phyloP scores from a whole-genome alignment of 495 filamentous ascomycete genomes.

The Lophiotrema nucula region DNA sequence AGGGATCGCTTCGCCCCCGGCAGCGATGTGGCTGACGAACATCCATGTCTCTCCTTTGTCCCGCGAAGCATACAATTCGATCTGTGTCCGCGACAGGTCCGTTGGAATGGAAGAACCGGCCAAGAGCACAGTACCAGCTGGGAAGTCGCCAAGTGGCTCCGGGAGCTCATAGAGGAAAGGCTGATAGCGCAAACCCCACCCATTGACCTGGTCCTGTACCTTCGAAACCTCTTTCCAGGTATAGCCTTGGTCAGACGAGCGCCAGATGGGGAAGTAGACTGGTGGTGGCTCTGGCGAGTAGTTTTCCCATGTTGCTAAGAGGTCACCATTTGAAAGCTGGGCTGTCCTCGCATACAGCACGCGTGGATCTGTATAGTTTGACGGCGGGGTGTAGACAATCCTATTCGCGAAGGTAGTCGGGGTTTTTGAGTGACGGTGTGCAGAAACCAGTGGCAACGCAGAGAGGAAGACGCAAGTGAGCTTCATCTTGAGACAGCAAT shows the following conservation, averaged over 20 bases:
- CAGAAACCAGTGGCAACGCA: not conserved
- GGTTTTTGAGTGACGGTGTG: not conserved
- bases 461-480: conserved; percentile 4
- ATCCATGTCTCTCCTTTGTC: conserved; percentile 61
- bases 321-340: conserved; percentile 49
- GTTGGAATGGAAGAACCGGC: conserved; percentile 64
- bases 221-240: conserved; percentile 62
- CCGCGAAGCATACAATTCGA: conserved; percentile 64
- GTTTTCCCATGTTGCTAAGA: conserved; percentile 68
- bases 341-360: conserved; percentile 55
- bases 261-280: conserved; percentile 63
- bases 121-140: conserved; percentile 59
- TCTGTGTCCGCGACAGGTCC: conserved; percentile 60
- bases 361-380: conserved; percentile 46
- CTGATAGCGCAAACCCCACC: conserved; percentile 65
- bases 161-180: conserved; percentile 64
- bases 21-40: conserved; percentile 63
- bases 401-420: conserved; percentile 38
- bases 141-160: conserved; percentile 54
- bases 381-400: conserved; percentile 47
- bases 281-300: conserved; percentile 57
- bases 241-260: conserved; percentile 58
- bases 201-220: conserved; percentile 62
- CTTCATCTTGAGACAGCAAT: conserved; percentile 12
- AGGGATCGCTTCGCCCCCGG: conserved; percentile 60